Evolutionary conservation across 73 alveolate species (phyloP).

Genomic region (Tetrahymena borealis): DNA sequence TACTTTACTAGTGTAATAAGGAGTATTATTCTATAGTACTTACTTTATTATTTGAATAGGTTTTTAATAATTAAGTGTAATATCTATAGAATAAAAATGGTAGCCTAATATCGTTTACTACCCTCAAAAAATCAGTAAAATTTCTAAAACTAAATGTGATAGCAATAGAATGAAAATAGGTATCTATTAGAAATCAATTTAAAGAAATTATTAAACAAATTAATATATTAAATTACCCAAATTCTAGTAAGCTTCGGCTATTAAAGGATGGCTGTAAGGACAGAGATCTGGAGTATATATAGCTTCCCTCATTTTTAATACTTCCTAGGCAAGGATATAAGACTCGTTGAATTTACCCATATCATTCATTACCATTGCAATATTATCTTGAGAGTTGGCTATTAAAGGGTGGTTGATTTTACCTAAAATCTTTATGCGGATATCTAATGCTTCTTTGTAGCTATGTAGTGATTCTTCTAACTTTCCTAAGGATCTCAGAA

Average conservation of each 20-base stretch:
- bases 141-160: too few relatives aligned
- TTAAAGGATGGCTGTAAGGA: not conserved
- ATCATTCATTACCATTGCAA: not conserved
- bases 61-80: too few relatives aligned
- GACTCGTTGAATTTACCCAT: not conserved
- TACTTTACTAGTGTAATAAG: too few relatives aligned
- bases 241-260: not conserved
- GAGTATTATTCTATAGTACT: too few relatives aligned
- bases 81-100: too few relatives aligned
- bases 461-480: not conserved
- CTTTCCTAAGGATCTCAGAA: not conserved
- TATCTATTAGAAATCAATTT: not conserved
- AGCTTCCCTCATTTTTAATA: not conserved
- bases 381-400: not conserved
- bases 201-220: too few relatives aligned
- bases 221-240: not conserved
- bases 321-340: not conserved
- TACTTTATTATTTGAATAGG: too few relatives aligned
- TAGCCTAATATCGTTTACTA: too few relatives aligned
- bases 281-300: not conserved
- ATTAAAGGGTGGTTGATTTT: not conserved
- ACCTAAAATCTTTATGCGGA: not conserved
- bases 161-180: not conserved
- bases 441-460: not conserved
- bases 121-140: too few relatives aligned